Percentiles rank a stretch among this genome's conserved stretches.
Evolutionary conservation across 169 alveolate species (phyloP).

Genomic region (Plasmodium sp.): DNA sequence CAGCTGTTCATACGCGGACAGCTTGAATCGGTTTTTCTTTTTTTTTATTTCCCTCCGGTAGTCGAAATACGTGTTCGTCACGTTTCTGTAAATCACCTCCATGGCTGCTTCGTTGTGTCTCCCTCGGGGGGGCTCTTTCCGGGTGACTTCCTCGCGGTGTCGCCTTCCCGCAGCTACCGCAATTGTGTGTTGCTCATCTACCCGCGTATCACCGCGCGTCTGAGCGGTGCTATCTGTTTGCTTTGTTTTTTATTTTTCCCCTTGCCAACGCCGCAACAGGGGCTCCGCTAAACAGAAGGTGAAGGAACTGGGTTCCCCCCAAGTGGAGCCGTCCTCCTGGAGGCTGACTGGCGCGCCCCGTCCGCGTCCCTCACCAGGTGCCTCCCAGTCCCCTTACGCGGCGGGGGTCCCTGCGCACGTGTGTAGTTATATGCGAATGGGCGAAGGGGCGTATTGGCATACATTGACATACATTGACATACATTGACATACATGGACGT

Average conservation of each 20-base stretch:
- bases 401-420: neutral
- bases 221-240: too few species aligned
- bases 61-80: constrained; percentile 63
- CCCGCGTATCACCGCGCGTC: neutral
- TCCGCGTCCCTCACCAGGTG: neutral
- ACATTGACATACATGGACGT: neutral
- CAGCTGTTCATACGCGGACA: constrained; percentile 64
- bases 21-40: constrained; percentile 48
- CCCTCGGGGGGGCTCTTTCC: neutral
- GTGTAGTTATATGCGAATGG: neutral
- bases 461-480: neutral
- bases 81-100: constrained; percentile 63
- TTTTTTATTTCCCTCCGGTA: constrained; percentile 58
- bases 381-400: neutral
- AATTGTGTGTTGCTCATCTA: neutral
- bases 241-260: neutral
- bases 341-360: neutral
- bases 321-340: neutral
- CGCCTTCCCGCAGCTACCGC: neutral
- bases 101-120: neutral
- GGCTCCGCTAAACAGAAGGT: neutral
- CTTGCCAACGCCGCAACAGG: neutral
- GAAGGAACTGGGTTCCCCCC: neutral
- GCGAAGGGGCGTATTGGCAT: neutral
- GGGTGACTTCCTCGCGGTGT: neutral